phyloP scores from a whole-genome alignment of 225 moss, liverwort and hornwort genomes.

The Bryum argenteum region DNA sequence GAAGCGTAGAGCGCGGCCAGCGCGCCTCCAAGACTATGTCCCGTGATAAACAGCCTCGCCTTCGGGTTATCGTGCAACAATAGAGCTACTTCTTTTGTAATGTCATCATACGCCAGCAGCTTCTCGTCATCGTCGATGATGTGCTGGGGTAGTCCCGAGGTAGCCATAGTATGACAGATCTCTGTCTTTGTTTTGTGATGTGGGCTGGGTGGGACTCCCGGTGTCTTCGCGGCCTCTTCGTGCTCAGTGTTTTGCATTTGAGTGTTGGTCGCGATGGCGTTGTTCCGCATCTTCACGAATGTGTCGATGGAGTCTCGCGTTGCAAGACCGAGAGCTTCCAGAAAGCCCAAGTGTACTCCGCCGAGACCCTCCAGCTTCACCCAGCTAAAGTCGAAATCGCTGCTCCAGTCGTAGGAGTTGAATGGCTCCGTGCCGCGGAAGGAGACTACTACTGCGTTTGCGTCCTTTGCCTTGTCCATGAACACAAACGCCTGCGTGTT shows the following conservation, averaged over 20 bases:
- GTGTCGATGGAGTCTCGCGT: slow-evolving; percentile 46
- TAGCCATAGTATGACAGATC: slow-evolving; percentile 13
- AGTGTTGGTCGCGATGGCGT: slow-evolving; percentile 13
- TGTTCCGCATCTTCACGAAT: slow-evolving; percentile 34
- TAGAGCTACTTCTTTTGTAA: slow-evolving; percentile 30
- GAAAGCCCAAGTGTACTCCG: slow-evolving; percentile 67
- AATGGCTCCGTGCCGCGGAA: slow-evolving; percentile 80
- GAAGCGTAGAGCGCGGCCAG: slow-evolving; percentile 54
- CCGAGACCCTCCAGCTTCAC: slow-evolving; percentile 46
- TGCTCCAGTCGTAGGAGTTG: slow-evolving; percentile 78
- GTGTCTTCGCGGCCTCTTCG: slow-evolving; percentile 5
- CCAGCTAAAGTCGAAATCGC: slow-evolving; percentile 81
- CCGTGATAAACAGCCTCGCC: slow-evolving; percentile 73
- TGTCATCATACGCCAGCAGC: slow-evolving; percentile 61
- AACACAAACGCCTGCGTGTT: slow-evolving; percentile 68
- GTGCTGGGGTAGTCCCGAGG: slow-evolving; percentile 27
- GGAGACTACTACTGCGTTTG: slow-evolving; percentile 65
- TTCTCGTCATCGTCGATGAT: slow-evolving; percentile 31
- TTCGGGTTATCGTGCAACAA: slow-evolving; percentile 57
- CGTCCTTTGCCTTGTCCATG: slow-evolving; percentile 56
- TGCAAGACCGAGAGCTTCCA: slow-evolving; percentile 72
- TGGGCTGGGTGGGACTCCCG: slow-evolving; percentile 23
- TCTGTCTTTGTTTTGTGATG: slow-evolving; percentile 32
- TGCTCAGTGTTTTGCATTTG: slow-evolving; percentile 14
- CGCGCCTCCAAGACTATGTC: slow-evolving; percentile 80